A percentile compares a stretch with the other conserved stretches of the same genome.
These are phyloP conservation scores for Geotrichum cucujoidarum DNA, from an alignment of 1,139 yeast genomes.

Conservation along the genomic window DNA sequence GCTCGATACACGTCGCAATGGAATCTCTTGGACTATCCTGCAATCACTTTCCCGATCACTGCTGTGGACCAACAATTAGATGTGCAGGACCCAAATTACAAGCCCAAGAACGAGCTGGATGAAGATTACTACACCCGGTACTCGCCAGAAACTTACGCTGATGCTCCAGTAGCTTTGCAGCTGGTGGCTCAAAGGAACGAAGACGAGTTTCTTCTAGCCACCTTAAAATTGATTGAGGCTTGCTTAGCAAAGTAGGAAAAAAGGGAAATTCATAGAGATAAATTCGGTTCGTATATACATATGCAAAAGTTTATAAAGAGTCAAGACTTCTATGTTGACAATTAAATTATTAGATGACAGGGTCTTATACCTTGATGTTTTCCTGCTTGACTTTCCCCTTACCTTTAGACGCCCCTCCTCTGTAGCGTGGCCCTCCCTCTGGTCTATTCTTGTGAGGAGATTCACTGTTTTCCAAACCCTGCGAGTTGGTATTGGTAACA, in stretches of 20 bases:
- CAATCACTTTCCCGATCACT: constrained; percentile 50
- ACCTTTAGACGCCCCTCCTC: neutral
- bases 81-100: constrained; percentile 25
- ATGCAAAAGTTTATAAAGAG: neutral
- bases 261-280: too few species aligned
- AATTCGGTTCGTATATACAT: too few species aligned
- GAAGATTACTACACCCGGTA: constrained; percentile 31
- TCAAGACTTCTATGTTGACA: neutral
- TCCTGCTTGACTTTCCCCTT: neutral
- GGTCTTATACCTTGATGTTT: neutral
- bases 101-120: constrained; percentile 33
- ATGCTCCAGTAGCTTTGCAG: constrained; percentile 44
- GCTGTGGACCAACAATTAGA: constrained; percentile 43
- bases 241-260: too few species aligned
- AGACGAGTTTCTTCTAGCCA: constrained; percentile 34
- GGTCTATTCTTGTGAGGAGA: neutral
- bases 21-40: constrained; percentile 51
- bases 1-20: constrained; percentile 57
- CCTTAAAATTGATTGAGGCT: constrained; percentile 16
- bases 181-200: constrained; percentile 40
- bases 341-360: too few species aligned
- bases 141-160: constrained; percentile 38
- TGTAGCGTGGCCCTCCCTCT: neutral
- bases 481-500: neutral
- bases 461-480: neutral